Conservation (phyloP, 202 grass and related monocot species). For the Elaeis oleifera region DNA sequence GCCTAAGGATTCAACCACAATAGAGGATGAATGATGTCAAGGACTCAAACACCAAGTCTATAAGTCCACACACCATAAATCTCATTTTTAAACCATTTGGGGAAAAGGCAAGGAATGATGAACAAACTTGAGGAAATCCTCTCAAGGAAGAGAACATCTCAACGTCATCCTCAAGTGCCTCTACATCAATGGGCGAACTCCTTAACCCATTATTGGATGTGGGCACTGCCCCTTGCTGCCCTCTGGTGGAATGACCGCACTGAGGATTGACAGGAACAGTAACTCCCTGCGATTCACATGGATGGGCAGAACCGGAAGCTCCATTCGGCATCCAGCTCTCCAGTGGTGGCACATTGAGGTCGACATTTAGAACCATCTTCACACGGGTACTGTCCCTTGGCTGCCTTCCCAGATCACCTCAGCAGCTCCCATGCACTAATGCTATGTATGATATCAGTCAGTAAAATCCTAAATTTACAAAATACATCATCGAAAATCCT, state of each 20-base stretch:
- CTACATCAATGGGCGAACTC: constrained; percentile 38
- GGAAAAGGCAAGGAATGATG: constrained; percentile 1
- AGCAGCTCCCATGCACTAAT: constrained; percentile 30
- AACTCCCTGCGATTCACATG: not conserved
- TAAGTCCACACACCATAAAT: too few species aligned
- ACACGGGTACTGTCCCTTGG: not conserved
- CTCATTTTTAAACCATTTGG: too few species aligned
- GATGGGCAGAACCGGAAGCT: too few species aligned
- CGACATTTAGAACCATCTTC: constrained; percentile 27
- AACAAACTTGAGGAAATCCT: constrained; percentile 31
- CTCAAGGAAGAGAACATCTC: constrained; percentile 34
- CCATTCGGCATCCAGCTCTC: constrained; percentile 3
- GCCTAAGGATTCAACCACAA: too few species aligned
- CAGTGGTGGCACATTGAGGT: constrained; percentile 46
- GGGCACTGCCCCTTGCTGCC: constrained; percentile 13
- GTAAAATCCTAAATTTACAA: too few species aligned
- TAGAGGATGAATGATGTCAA: too few species aligned
- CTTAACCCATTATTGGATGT: constrained; percentile 21
- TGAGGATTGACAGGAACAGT: constrained; percentile 12
- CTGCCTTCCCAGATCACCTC: constrained; percentile 25
- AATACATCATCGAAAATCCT: too few species aligned
- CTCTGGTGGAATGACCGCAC: constrained; percentile 1
- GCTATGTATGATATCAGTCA: not conserved
- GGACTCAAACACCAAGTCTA: too few species aligned
- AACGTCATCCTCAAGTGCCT: constrained; percentile 49